These are phyloP conservation scores for Bathelium albidoporum DNA, from an alignment of 495 filamentous ascomycete species.

Conservation along the genomic window DNA sequence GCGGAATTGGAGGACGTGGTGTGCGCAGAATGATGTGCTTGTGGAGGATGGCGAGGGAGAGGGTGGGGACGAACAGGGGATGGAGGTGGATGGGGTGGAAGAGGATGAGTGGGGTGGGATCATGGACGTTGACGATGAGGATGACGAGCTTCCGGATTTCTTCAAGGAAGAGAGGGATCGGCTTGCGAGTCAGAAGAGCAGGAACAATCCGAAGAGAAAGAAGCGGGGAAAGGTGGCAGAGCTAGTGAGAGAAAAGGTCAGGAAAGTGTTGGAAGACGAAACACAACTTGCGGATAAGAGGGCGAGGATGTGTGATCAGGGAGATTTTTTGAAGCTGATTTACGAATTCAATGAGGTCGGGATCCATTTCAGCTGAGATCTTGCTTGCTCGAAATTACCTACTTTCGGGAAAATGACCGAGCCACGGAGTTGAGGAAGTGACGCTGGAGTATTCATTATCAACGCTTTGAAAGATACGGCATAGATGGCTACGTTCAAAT, in stretches of 20 bases:
- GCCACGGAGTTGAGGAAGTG: not conserved
- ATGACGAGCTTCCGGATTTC: slow-evolving; percentile 63
- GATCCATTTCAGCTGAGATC: slow-evolving; percentile 73
- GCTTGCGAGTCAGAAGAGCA: slow-evolving; percentile 30
- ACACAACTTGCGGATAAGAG: slow-evolving; percentile 71
- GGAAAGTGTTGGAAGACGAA: slow-evolving; percentile 64
- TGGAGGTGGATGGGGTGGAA: slow-evolving; percentile 41
- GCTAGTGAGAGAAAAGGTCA: slow-evolving; percentile 70
- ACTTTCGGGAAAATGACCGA: not conserved
- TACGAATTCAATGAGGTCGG: slow-evolving; percentile 81
- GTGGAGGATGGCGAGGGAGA: slow-evolving; percentile 57
- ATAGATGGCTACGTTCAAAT: too few species aligned
- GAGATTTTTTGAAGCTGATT: slow-evolving; percentile 69
- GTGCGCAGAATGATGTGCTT: slow-evolving; percentile 67
- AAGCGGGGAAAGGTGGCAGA: slow-evolving; percentile 66
- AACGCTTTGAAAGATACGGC: not conserved
- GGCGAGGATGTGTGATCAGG: slow-evolving; percentile 77
- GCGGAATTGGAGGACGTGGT: slow-evolving; percentile 79
- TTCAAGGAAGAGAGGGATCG: slow-evolving; percentile 57
- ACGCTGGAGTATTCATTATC: not conserved
- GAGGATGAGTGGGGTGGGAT: slow-evolving; percentile 41
- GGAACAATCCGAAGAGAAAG: slow-evolving; percentile 41
- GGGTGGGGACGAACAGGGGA: slow-evolving; percentile 26
- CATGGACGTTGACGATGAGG: slow-evolving; percentile 47
- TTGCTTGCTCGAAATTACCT: not conserved